Evolutionary conservation across 345 rosid genomes (phyloP).

Genomic region (Euphorbia tirucalli): DNA sequence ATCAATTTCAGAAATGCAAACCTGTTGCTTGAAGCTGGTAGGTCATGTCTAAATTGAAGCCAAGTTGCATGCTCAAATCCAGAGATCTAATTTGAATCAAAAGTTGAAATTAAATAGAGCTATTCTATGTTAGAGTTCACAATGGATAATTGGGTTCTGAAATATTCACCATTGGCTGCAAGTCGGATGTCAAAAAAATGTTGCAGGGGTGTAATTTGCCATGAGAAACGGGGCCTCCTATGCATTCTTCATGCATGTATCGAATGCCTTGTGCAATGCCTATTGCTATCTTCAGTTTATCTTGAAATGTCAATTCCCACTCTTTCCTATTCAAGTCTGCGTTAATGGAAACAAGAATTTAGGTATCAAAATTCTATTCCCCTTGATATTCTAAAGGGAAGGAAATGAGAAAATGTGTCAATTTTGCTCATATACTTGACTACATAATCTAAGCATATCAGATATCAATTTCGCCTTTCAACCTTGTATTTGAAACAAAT

Average conservation of each 20-base stretch:
- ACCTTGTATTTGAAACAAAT: too few species aligned
- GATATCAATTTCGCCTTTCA: too few species aligned
- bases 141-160: not conserved
- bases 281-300: constrained; percentile 34
- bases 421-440: too few species aligned
- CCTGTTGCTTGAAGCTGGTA: constrained; percentile 19
- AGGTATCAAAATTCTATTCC: not conserved
- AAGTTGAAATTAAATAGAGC: not conserved
- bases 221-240: constrained; percentile 33
- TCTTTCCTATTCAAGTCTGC: constrained; percentile 14
- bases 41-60: constrained; percentile 23
- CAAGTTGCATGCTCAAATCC: constrained; percentile 38
- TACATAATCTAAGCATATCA: too few species aligned
- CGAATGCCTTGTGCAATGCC: constrained; percentile 33
- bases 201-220: constrained; percentile 29
- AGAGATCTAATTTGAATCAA: constrained; percentile 28
- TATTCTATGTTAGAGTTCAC: not conserved
- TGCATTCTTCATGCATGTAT: constrained; percentile 44
- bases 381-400: not conserved
- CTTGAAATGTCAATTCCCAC: constrained; percentile 25
- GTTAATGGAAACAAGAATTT: not conserved
- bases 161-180: constrained; percentile 35
- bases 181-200: constrained; percentile 26
- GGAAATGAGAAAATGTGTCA: not conserved
- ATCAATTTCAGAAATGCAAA: constrained; percentile 3